A percentile compares a stretch with the other conserved stretches of the same genome.
Evolutionary conservation across 139 green algal species (phyloP).

Genomic region (Desmodesmus armatus): DNA sequence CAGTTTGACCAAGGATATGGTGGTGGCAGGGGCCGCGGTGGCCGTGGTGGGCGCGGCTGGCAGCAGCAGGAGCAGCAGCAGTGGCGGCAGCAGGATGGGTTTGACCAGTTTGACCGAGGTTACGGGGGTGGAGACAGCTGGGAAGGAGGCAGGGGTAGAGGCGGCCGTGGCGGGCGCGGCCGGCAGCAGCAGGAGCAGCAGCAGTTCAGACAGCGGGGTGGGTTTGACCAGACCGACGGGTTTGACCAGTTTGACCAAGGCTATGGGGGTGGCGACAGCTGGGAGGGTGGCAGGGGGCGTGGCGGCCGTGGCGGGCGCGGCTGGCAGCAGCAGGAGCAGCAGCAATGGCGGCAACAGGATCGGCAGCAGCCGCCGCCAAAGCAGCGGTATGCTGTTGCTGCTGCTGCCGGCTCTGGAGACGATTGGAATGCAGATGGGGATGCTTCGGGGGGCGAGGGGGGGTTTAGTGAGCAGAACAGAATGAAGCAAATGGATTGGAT

Average conservation of each 20-base stretch:
- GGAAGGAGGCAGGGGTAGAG: not conserved
- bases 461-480: not conserved
- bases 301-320: not conserved
- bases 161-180: not conserved
- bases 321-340: slow-evolving; percentile 29
- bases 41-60: not conserved
- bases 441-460: not conserved
- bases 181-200: not conserved
- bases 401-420: no score
- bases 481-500: not conserved
- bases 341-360: not conserved
- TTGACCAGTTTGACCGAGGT: not conserved
- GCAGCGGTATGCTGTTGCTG: not conserved
- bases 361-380: not conserved
- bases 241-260: not conserved
- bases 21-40: not conserved
- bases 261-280: not conserved
- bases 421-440: not conserved
- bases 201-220: not conserved
- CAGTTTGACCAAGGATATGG: not conserved
- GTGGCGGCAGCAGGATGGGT: not conserved
- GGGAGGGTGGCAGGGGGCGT: not conserved
- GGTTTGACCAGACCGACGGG: no score
- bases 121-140: no score
- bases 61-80: slow-evolving; percentile 32